These are phyloP conservation scores for Alternaria sp. DNA, from an alignment of 2,329 filamentous ascomycete genomes.

Conservation along the genomic window DNA sequence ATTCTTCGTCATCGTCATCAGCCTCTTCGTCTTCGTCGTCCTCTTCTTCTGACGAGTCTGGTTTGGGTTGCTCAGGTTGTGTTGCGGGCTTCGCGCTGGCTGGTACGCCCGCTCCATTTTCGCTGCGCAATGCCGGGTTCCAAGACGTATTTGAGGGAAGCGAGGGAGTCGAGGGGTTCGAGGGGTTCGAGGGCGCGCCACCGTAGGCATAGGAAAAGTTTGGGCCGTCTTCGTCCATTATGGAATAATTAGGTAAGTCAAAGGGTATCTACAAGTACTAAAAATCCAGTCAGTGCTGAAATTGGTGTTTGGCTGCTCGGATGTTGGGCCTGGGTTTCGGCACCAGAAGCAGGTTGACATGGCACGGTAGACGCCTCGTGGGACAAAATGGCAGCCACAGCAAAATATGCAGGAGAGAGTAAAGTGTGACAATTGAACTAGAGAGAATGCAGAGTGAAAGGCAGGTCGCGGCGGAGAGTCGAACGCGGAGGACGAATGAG, in stretches of 20 bases:
- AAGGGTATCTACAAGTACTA: conserved; percentile 49
- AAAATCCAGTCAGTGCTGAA: conserved; percentile 32
- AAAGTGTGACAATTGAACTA: neutral
- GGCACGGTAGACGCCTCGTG: conserved; percentile 9
- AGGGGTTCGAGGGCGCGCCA: conserved; percentile 30
- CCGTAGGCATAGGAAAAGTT: conserved; percentile 53
- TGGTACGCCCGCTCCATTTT: conserved; percentile 37
- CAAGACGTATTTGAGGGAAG: conserved; percentile 52
- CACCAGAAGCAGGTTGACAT: conserved; percentile 12
- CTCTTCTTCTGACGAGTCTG: conserved; percentile 27
- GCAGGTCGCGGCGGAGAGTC: conserved; percentile 8
- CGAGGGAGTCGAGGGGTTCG: conserved; percentile 41
- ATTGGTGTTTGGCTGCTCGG: conserved; percentile 1
- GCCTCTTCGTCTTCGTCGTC: conserved; percentile 29
- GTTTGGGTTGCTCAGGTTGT: conserved; percentile 25
- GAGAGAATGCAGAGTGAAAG: neutral
- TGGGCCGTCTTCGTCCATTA: conserved; percentile 50
- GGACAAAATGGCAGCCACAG: neutral
- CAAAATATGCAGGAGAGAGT: neutral
- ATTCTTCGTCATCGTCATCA: conserved; percentile 21
- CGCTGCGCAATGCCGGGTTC: conserved; percentile 64
- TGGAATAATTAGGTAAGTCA: conserved; percentile 35
- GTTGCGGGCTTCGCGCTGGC: conserved; percentile 16
- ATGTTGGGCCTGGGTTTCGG: conserved; percentile 19
- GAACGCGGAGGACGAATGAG: conserved; percentile 12